phyloP scores from a whole-genome alignment of 352 stramenopile species.

The Globisporangium camurandrum region DNA sequence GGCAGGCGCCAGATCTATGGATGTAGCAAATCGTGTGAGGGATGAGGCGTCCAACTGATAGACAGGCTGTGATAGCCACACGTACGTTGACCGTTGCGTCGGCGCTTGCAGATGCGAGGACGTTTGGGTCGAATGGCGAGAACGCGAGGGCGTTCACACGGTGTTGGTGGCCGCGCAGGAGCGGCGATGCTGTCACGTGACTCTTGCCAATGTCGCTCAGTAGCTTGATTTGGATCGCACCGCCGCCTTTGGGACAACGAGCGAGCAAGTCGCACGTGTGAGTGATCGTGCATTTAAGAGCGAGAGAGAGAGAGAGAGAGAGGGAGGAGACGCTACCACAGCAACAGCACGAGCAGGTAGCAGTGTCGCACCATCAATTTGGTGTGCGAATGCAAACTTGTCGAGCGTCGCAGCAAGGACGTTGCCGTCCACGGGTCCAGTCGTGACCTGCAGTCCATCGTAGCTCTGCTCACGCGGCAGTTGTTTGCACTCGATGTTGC shows the following conservation, averaged over 20 bases:
- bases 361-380: constrained; percentile 35
- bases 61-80: too few species aligned
- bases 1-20: constrained; percentile 50
- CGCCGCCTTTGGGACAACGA: constrained; percentile 21
- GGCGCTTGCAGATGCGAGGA: constrained; percentile 53
- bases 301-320: too few species aligned
- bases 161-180: constrained; percentile 54
- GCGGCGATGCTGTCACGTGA: constrained; percentile 19
- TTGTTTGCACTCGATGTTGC: constrained; percentile 61
- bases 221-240: constrained; percentile 51
- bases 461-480: constrained; percentile 45
- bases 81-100: constrained; percentile 41
- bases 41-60: too few species aligned
- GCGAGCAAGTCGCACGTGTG: background rate
- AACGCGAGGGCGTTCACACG: constrained; percentile 60
- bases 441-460: constrained; percentile 58
- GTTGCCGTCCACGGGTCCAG: constrained; percentile 35
- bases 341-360: background rate
- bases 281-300: background rate
- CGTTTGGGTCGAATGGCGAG: constrained; percentile 34
- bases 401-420: constrained; percentile 28
- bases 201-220: constrained; percentile 38
- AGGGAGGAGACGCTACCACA: too few species aligned
- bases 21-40: too few species aligned
- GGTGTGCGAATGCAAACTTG: constrained; percentile 56